Evolutionary conservation across 495 filamentous ascomycete genomes (phyloP), one percentile per base, ranked within the genome.

Genomic region (Aspergillus funiculosus): DNA sequence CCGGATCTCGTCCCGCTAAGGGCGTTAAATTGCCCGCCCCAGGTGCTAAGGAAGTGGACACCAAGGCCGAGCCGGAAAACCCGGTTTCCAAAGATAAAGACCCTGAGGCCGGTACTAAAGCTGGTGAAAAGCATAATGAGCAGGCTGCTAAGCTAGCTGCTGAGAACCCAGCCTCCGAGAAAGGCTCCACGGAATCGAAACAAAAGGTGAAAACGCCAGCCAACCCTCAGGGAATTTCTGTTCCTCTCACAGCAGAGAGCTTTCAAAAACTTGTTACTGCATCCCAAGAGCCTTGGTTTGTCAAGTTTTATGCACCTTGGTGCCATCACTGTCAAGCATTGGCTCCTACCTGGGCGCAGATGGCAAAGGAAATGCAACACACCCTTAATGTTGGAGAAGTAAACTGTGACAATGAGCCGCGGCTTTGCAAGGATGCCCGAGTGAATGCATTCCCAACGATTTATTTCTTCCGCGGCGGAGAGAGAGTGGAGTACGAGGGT

Each of bases 271-370:
- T 80, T 21, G 90, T 98, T 18, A 94, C 88, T 3, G 85, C 81
- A 58, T 87, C 89, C 0, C 80, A 85, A 32, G 89, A 97, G 34
- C 84, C 89, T 11, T 98, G 92, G 92, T 95, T 98, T 57, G 81
- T 98, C 66, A 97, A 98, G 61, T 97, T 98, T 62, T 97, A 95
- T 63, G 90, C 87, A 19, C 92, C 92, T 1, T 97, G 92, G 92
- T 98, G 92, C 61, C 78, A 79, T 46, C 92, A 98, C 63, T 98
- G 92, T 63, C 85, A 95, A 61, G 86, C 86, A 13, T 78, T 98
- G 73, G 86, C 85, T 15, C 87, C 94, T 7, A 87, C 80, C 55
- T 98, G 92, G 92, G 71, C 78, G 43, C 83, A 90, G 58, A 83
- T 98, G 66, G 86, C 83, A 7, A 87, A 87, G 57, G 86, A 92